Evolutionary conservation across 352 stramenopile species (phyloP).

Genomic region (Pythium phragmiticola): DNA sequence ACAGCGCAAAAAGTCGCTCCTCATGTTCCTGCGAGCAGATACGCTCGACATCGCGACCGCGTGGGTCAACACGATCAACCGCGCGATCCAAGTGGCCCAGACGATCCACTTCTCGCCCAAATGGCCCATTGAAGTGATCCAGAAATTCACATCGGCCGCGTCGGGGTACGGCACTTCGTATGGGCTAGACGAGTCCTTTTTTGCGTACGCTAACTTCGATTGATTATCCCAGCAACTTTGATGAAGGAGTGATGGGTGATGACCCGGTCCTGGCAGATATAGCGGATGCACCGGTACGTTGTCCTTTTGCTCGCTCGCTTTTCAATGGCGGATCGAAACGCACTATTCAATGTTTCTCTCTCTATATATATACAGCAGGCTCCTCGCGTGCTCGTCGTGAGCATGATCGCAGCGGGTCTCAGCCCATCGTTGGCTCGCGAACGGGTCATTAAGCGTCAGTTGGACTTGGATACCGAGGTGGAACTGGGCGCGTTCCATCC

Average conservation of each 20-base stretch:
- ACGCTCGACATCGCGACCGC: conserved; percentile 60
- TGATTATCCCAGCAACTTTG: conserved; percentile 21
- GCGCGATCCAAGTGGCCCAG: conserved; percentile 71
- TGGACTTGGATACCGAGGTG: conserved; percentile 53
- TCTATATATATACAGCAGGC: background rate
- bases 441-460: conserved; percentile 60
- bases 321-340: background rate
- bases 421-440: conserved; percentile 30
- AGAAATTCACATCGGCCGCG: conserved; percentile 68
- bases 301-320: background rate
- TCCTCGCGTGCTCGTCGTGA: conserved; percentile 47
- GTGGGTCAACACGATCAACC: conserved; percentile 83
- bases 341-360: background rate
- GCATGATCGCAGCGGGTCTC: conserved; percentile 37
- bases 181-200: background rate
- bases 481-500: conserved; percentile 48
- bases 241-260: conserved; percentile 20
- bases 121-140: conserved; percentile 72
- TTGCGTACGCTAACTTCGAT: background rate
- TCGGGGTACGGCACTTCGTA: conserved; percentile 38
- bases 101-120: conserved; percentile 54
- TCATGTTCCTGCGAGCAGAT: conserved; percentile 80
- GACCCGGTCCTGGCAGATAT: background rate
- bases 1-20: conserved; percentile 74
- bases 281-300: conserved; percentile 10